Conservation (phyloP, 2,329 filamentous ascomycete genomes). For the Diaporthe citri region DNA sequence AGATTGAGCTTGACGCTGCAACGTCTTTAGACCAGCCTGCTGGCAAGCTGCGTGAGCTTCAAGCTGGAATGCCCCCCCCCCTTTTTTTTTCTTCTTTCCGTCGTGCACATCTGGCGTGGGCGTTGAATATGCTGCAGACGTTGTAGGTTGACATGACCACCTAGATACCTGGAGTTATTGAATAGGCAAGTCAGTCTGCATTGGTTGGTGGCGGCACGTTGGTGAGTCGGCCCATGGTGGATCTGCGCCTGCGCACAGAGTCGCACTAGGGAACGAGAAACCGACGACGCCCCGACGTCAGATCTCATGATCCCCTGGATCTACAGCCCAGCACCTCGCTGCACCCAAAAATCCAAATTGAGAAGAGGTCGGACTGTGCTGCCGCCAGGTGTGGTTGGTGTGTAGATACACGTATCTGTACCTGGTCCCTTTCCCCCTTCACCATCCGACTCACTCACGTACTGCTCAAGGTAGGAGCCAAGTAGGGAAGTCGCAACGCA, state of each 20-base stretch:
- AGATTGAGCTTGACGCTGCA: slow-evolving; percentile 18
- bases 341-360: not conserved
- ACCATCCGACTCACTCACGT: not conserved
- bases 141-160: not conserved
- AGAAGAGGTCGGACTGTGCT: not conserved
- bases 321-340: not conserved
- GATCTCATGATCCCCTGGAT: slow-evolving; percentile 30
- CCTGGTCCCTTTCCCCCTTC: not conserved
- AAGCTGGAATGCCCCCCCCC: not conserved
- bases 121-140: not conserved
- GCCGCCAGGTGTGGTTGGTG: too few species aligned
- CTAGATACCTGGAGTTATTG: not conserved
- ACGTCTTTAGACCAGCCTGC: not conserved
- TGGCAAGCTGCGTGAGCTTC: not conserved
- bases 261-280: slow-evolving; percentile 5
- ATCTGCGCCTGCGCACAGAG: slow-evolving; percentile 12
- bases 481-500: not conserved
- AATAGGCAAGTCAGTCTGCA: not conserved
- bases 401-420: not conserved
- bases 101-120: too few species aligned
- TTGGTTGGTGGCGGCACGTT: not conserved
- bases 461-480: not conserved
- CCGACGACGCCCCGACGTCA: slow-evolving; percentile 27
- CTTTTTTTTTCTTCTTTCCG: not conserved
- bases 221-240: not conserved